Evolutionary conservation across 805 yeast genomes (phyloP), one percentile per base, ranked within the genome.

Genomic region (Candida cerambycidarum): DNA sequence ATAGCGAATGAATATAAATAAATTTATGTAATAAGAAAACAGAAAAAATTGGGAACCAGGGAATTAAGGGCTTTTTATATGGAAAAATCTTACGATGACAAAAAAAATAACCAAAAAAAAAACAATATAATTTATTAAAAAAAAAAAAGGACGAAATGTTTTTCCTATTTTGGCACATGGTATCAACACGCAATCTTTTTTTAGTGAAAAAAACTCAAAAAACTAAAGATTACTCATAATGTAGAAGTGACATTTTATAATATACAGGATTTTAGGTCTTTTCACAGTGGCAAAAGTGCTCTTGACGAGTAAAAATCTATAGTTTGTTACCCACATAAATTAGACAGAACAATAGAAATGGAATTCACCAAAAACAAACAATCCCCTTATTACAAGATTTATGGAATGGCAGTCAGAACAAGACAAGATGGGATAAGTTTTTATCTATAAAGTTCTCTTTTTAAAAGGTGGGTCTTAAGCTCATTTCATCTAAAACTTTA

Each of bases 1-100:
- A 65, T 65, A 48, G 52, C 52, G 52, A 48, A 48, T 45, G 52
- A 32, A 47, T 42, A 38, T 35, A 16, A 39, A 36, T 29, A 37
- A 32, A 14, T 28, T 27, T 31, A 9, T 31, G 23, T 31, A 36
- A 10, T 25, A 28, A 10, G 29, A 25, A 21, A 25, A 25, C 29
- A 31, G 32, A 41, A 37, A 41, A 38, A 21, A 8, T 36, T 40
- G 27, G 14, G 15, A 23, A 19, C 13, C 9, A 4, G 41, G 41
- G 39, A 19, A 21, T 15, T 31, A 23, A 8, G 37, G 42, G 32
- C 32, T 32, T 39, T 36, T 36, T 36, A 36, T 36, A 36, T 17
- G 19, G n/a, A 18, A 29, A 27, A 38, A 30, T 31, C 24, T 27
- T 30, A 23, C 21, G 35, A 30, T 19, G 29, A 15, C 23, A 19